phyloP scores from a whole-genome alignment of 371 early-diverging fungal genomes.

The Thermomucor indicae-seudaticae region DNA sequence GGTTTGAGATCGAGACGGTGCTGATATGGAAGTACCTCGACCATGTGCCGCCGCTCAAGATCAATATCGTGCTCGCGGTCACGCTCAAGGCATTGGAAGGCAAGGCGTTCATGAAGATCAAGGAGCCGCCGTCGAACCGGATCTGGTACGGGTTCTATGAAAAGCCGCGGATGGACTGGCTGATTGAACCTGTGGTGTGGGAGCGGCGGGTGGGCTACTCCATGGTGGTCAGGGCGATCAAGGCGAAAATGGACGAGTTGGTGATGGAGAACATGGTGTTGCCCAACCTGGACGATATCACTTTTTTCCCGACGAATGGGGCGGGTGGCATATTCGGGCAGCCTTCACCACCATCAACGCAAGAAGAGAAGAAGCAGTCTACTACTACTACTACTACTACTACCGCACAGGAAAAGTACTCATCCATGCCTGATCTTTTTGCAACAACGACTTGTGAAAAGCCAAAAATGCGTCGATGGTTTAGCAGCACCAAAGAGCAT shows the following conservation, averaged over 20 bases:
- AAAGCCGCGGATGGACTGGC: constrained; percentile 74
- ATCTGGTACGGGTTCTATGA: constrained; percentile 89
- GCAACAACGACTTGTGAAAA: background rate
- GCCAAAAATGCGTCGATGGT: constrained; percentile 3
- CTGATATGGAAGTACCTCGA: constrained; percentile 50
- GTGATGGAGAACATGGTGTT: constrained; percentile 78
- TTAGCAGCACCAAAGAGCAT: constrained; percentile 5
- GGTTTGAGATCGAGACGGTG: constrained; percentile 70
- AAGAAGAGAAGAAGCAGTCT: background rate
- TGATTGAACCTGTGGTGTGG: constrained; percentile 83
- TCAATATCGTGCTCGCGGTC: constrained; percentile 77
- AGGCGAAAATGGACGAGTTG: constrained; percentile 78
- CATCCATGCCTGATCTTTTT: background rate
- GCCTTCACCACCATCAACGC: background rate
- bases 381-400: background rate
- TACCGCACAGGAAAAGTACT: background rate
- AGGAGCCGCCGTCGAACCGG: constrained; percentile 83
- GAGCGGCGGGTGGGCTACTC: constrained; percentile 79
- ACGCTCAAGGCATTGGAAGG: constrained; percentile 69
- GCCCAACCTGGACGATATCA: constrained; percentile 90
- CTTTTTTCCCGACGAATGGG: constrained; percentile 72
- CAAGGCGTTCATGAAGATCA: constrained; percentile 72
- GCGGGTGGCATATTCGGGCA: constrained; percentile 52
- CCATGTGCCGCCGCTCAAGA: constrained; percentile 60
- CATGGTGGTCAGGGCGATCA: constrained; percentile 80